phyloP scores from a whole-genome alignment of 768 basidiomycete genomes.

The Naganishia vaughanmartiniae region DNA sequence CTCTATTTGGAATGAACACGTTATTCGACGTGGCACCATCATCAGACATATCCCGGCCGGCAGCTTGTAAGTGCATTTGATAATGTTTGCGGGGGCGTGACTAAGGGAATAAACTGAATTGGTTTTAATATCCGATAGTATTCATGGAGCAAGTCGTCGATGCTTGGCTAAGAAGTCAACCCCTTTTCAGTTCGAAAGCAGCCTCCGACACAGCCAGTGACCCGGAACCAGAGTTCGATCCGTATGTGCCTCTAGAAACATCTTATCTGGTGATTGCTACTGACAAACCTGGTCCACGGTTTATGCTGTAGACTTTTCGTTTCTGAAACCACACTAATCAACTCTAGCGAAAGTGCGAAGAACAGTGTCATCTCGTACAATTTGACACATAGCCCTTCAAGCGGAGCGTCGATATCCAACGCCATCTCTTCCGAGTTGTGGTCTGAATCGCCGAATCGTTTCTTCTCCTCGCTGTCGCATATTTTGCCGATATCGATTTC shows the following conservation, averaged over 20 bases:
- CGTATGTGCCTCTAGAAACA: not conserved
- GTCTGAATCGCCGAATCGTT: slow-evolving; percentile 19
- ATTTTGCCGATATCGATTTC: slow-evolving; percentile 8
- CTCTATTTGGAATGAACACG: slow-evolving; percentile 15
- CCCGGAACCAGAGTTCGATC: not conserved
- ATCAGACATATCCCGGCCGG: not conserved
- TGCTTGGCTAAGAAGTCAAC: not conserved
- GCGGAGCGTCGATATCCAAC: slow-evolving; percentile 4
- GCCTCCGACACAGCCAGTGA: not conserved
- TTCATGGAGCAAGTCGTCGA: slow-evolving; percentile 15
- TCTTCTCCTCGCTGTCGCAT: slow-evolving; percentile 14
- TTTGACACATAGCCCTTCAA: slow-evolving; percentile 10
- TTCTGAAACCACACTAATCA: slow-evolving; percentile 2
- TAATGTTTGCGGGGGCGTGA: not conserved
- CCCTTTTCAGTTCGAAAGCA: no score
- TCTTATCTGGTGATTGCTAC: not conserved
- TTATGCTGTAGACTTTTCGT: not conserved
- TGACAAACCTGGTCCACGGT: not conserved
- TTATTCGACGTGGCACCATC: slow-evolving; percentile 12
- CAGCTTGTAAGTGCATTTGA: not conserved
- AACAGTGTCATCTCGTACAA: slow-evolving; percentile 1
- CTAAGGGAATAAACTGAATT: not conserved
- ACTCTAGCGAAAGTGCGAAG: not conserved
- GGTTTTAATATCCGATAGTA: not conserved
- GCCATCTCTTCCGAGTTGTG: slow-evolving; percentile 1